Evolutionary conservation across 2,329 filamentous ascomycete genomes (phyloP).

Genomic region (Stagonosporopsis vannaccii): DNA sequence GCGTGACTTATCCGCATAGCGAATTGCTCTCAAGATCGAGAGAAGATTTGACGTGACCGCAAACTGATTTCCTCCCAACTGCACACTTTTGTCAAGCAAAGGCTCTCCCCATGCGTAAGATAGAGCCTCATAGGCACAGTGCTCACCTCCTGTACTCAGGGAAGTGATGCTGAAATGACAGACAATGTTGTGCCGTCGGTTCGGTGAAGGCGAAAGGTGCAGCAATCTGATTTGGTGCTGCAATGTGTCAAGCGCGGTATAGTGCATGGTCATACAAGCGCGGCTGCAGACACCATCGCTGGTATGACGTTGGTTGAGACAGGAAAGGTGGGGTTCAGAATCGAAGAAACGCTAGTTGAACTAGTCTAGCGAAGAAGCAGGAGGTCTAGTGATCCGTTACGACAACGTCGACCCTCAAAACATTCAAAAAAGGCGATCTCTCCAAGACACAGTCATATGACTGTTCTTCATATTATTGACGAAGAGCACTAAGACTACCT

Average conservation of each 20-base stretch:
- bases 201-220: constrained; percentile 1
- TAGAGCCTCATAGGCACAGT: not conserved
- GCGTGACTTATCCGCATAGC: constrained; percentile 2
- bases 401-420: too few relatives aligned
- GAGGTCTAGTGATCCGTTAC: too few relatives aligned
- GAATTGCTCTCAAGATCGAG: constrained; percentile 12
- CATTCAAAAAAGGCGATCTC: too few relatives aligned
- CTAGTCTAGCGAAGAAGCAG: too few relatives aligned
- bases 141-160: not conserved
- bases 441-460: too few relatives aligned
- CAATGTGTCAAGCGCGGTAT: constrained; percentile 3
- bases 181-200: not conserved
- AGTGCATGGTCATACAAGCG: constrained; percentile 8
- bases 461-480: too few relatives aligned
- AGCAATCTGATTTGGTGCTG: constrained; percentile 8
- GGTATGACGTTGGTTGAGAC: too few relatives aligned
- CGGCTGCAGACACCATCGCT: not conserved
- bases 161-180: constrained; percentile 7
- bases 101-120: constrained; percentile 13
- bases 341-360: too few relatives aligned
- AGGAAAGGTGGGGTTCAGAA: not conserved
- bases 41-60: constrained; percentile 13
- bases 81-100: not conserved
- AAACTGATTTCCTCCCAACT: not conserved
- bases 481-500: too few relatives aligned